phyloP scores from a whole-genome alignment of 2,329 filamentous ascomycete genomes.

The Geosmithia morbida region DNA sequence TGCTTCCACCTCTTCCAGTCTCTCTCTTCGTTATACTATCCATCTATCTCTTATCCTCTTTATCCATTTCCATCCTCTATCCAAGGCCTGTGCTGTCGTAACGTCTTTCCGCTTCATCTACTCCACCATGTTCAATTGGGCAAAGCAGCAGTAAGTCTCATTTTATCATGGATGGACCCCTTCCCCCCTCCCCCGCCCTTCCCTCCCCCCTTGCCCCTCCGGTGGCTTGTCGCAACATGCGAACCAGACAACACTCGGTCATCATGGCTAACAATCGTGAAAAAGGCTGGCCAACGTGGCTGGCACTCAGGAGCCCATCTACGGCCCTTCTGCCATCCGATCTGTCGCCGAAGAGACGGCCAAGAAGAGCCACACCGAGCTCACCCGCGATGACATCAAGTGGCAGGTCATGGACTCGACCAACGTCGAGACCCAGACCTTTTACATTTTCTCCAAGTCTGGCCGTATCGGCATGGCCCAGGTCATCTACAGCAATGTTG shows the following conservation, averaged over 20 bases:
- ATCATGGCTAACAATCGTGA: conserved; percentile 1
- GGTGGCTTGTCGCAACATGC: neutral
- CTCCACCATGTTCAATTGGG: conserved; percentile 76
- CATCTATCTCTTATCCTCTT: too few species aligned
- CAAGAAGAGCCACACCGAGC: conserved; percentile 65
- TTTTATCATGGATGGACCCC: neutral
- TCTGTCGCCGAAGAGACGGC: conserved; percentile 72
- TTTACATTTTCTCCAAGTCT: conserved; percentile 73
- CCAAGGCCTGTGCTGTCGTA: neutral
- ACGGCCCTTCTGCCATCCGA: conserved; percentile 76
- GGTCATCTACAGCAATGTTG: conserved; percentile 95
- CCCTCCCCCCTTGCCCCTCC: neutral
- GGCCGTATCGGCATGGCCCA: conserved; percentile 70
- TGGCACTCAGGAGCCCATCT: conserved; percentile 92
- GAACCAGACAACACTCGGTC: neutral
- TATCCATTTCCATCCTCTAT: too few species aligned
- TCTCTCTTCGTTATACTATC: neutral
- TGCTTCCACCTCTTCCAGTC: neutral
- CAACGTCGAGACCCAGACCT: conserved; percentile 86
- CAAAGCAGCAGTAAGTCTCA: conserved; percentile 66
- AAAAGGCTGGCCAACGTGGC: conserved; percentile 61
- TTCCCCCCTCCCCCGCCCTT: neutral
- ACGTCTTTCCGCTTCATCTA: neutral
- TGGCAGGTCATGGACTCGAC: conserved; percentile 76
- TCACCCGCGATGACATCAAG: conserved; percentile 63